phyloP scores from a whole-genome alignment of 768 basidiomycete genomes.

The Lactifluus piperatus region DNA sequence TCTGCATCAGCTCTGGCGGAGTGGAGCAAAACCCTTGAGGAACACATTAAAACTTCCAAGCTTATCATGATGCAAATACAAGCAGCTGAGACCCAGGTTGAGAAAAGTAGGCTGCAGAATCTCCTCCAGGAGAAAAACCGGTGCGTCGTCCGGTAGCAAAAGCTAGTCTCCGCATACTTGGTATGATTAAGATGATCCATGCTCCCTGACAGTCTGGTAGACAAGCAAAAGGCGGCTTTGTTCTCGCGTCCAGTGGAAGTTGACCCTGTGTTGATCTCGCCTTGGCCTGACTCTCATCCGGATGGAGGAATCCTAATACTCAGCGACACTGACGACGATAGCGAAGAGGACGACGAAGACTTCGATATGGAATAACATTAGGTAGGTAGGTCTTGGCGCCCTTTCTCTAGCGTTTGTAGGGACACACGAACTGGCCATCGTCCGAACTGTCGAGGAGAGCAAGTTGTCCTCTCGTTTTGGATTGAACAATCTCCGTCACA shows the following conservation, averaged over 20 bases:
- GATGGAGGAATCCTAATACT: slow-evolving; percentile 37
- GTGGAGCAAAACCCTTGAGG: slow-evolving; percentile 37
- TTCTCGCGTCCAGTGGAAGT: background rate
- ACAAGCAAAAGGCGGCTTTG: slow-evolving; percentile 24
- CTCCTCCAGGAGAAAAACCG: slow-evolving; percentile 41
- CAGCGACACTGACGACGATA: slow-evolving; percentile 37
- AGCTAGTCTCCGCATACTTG: background rate
- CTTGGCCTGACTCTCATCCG: slow-evolving; percentile 38
- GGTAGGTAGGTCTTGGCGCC: slow-evolving; percentile 4
- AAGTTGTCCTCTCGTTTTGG: background rate
- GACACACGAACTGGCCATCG: background rate
- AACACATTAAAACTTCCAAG: slow-evolving; percentile 44
- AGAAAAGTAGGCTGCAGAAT: slow-evolving; percentile 37
- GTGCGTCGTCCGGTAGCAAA: slow-evolving; percentile 32
- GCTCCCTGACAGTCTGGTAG: slow-evolving; percentile 28
- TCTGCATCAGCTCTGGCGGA: slow-evolving; percentile 30
- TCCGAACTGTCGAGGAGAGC: background rate
- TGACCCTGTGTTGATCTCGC: background rate
- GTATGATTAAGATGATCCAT: slow-evolving; percentile 3
- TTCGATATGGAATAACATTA: slow-evolving; percentile 24
- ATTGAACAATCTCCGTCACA: background rate
- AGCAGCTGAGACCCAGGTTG: slow-evolving; percentile 36
- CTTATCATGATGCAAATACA: slow-evolving; percentile 38
- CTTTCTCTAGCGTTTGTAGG: background rate
- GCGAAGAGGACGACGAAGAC: slow-evolving; percentile 22